Percentiles rank a stretch among this genome's conserved stretches.
phyloP scores from a whole-genome alignment of 257 asterid genomes.

The Verbascum thapsus region DNA sequence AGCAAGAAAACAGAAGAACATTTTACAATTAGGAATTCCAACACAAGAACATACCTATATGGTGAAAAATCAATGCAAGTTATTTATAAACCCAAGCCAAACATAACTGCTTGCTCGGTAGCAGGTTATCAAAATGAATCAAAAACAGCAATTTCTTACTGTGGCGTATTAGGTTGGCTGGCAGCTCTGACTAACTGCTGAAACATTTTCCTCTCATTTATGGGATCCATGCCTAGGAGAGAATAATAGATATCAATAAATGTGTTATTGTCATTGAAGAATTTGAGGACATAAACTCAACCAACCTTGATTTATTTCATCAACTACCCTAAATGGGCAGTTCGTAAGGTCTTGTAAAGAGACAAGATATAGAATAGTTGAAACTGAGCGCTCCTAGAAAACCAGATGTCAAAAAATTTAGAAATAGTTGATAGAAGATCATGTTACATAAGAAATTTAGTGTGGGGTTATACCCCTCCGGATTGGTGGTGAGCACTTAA shows the following conservation, averaged over 20 bases:
- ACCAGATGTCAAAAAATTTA: conserved; percentile 30
- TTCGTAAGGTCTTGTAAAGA: conserved; percentile 93
- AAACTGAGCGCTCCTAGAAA: conserved; percentile 89
- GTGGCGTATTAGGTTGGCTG: conserved; percentile 88
- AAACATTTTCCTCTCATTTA: conserved; percentile 96
- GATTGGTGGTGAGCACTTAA: conserved; percentile 96
- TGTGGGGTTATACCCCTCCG: conserved; percentile 76
- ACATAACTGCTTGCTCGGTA: neutral
- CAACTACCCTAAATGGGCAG: conserved; percentile 98
- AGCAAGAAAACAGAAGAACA: neutral
- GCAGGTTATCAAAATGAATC: conserved; percentile 9
- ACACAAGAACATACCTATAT: neutral
- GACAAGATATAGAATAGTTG: conserved; percentile 93
- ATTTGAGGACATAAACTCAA: conserved; percentile 21
- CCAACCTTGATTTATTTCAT: conserved; percentile 98
- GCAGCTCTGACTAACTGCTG: conserved; percentile 96
- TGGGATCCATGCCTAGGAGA: conserved; percentile 90
- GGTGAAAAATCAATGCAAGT: neutral
- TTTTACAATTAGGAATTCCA: conserved; percentile 1
- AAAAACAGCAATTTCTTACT: conserved; percentile 52
- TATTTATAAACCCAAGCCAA: neutral
- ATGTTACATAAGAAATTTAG: conserved; percentile 26
- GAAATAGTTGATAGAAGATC: conserved; percentile 30
- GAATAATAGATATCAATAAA: conserved; percentile 24
- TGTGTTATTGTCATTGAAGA: conserved; percentile 15